These are phyloP conservation scores for Leersia perrieri DNA, from an alignment of 176 grass and related monocot species.

Conservation along the genomic window DNA sequence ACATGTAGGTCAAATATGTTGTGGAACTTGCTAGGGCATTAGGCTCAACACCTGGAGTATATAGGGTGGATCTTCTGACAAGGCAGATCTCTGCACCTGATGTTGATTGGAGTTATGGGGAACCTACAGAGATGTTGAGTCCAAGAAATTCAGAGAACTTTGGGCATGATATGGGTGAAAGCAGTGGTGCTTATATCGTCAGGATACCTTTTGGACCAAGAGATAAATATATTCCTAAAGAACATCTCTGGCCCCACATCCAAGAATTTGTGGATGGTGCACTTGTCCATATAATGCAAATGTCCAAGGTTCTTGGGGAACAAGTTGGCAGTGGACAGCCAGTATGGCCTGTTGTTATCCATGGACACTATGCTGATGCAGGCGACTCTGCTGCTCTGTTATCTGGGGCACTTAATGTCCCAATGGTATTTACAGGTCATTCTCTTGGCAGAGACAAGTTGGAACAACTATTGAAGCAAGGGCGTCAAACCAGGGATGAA, in stretches of 20 bases:
- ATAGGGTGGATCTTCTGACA: constrained; percentile 71
- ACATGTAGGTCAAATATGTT: constrained; percentile 77
- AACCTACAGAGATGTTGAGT: constrained; percentile 75
- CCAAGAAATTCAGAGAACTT: constrained; percentile 47
- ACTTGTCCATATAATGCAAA: constrained; percentile 66
- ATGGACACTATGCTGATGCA: constrained; percentile 89
- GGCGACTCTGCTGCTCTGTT: constrained; percentile 83
- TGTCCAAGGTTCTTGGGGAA: constrained; percentile 79
- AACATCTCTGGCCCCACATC: constrained; percentile 78
- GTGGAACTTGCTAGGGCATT: constrained; percentile 82
- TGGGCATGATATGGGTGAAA: constrained; percentile 56
- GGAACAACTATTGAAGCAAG: constrained; percentile 85
- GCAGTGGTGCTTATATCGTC: constrained; percentile 78
- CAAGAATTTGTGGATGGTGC: constrained; percentile 93
- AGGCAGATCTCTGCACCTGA: constrained; percentile 64
- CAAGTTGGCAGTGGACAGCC: constrained; percentile 65
- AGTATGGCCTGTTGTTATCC: constrained; percentile 78
- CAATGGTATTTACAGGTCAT: constrained; percentile 88
- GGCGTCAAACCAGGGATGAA: constrained; percentile 73
- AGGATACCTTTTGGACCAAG: constrained; percentile 86
- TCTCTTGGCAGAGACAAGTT: constrained; percentile 87
- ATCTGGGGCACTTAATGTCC: constrained; percentile 81
- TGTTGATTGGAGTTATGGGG: constrained; percentile 78
- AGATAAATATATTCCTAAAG: constrained; percentile 76
- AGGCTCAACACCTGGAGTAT: constrained; percentile 74